Percentiles rank a stretch among this genome's conserved stretches.
phyloP scores from a whole-genome alignment of 2,329 filamentous ascomycete genomes.

The Alternaria angustiovoidea region DNA sequence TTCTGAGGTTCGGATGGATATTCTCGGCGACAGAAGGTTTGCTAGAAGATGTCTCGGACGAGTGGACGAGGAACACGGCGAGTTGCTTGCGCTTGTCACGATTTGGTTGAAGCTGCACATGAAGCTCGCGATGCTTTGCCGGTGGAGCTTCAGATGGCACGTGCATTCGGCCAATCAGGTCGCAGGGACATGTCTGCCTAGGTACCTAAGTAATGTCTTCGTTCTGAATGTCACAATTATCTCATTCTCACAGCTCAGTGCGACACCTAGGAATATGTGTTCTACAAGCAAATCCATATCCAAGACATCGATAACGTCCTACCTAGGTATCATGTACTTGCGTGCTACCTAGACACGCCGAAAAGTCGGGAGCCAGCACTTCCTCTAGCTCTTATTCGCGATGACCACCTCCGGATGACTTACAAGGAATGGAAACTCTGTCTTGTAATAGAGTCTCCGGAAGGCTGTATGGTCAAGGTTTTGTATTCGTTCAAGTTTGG shows the following conservation, averaged over 20 bases:
- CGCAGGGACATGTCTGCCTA: neutral
- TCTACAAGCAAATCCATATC: neutral
- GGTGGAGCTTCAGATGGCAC: conserved; percentile 3
- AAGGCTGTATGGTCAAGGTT: too few species aligned
- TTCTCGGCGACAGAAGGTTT: neutral
- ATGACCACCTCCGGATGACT: neutral
- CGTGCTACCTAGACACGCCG: neutral
- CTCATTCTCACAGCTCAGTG: neutral
- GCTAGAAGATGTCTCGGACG: neutral
- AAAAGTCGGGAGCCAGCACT: neutral
- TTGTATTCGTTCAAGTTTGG: neutral
- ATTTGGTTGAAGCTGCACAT: neutral
- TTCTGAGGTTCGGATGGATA: too few species aligned
- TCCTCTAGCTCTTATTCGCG: neutral
- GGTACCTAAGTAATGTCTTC: neutral
- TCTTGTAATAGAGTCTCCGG: too few species aligned
- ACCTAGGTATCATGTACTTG: neutral
- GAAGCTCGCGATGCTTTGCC: conserved; percentile 9
- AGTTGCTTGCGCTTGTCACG: neutral
- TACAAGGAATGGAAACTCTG: too few species aligned
- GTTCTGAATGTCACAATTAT: neutral
- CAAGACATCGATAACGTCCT: neutral
- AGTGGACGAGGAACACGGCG: neutral
- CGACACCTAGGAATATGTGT: neutral
- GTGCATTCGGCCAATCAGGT: conserved; percentile 2